Base-by-base conservation (phyloP, 2,329 filamentous ascomycete species). In the Fusarium mundagurra region DNA sequence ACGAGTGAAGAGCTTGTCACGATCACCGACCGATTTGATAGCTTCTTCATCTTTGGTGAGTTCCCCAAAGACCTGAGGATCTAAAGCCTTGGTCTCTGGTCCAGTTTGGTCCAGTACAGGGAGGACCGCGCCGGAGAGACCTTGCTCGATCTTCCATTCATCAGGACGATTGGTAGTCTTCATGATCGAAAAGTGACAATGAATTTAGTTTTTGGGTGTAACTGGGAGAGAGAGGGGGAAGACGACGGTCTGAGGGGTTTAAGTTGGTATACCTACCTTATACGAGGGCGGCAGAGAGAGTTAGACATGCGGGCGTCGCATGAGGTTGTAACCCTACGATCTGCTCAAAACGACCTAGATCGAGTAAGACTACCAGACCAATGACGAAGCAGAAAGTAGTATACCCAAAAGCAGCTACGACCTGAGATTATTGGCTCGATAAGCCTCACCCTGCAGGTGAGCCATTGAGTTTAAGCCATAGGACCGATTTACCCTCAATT, bases 121-220 rank as follows among this genome's bases (percentile, higher is more conserved):
- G 22, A 88, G 80, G 41, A 84, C 84, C 5, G 84, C 82, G 44
- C 80, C 84, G n/a, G 83, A 80, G 36, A 88, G 73, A 12, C 87
- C 87, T 75, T 88, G 87, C 67, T 88, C 87, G 55, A 88, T 84
- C 77, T 84, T 87, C 86, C 86, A 88, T 78, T 88, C 86, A 81
- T 88, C 85, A 4, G 84, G 81, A 6, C 77, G 76, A 51, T 79
- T 79, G 20, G 66, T 58, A 5, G 74, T 77, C 50, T 76, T 69
- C 64, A 72, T 73, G 54, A 6, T 62, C 38, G 8, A 13, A 6
- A 61, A 10, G 24, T 8, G 17, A 9, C 34, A 17, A 5, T 24
- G 8, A 22, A 20, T 22, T 10, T 33, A 31, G 13, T 8, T 10
- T n/a, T 22, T n/a, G 2, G 27, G 29, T 43, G 29, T 12, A 24